Base-by-base conservation (phyloP, 148 eudicot genomes). In the Chenopodium berlandieri region DNA sequence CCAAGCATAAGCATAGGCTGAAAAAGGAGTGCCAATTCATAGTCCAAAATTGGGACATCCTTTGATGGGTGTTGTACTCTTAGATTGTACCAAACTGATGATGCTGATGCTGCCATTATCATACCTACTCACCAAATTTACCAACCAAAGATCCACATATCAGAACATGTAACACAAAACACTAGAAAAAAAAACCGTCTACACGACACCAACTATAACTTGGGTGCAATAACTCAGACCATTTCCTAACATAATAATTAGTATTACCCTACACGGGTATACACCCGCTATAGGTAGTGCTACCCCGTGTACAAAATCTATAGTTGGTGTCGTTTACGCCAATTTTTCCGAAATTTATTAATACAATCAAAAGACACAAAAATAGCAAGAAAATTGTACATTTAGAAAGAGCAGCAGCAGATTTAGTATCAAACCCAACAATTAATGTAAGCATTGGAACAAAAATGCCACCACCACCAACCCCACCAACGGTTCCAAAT, bases 1-100 rank as follows among this genome's bases (percentile, higher is more conserved):
- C 99, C 99, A 56, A 97, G 93, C 95, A 97, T 90, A 65, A 97
- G 93, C 99, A 97, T 94, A 25, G 99, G 99, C 86, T 97, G 99
- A 86, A 97, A 97, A 13, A 97, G 75, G 2, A 97, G 92, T 17
- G 99, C 99, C 86, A 97, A 79, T 85, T 97, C 99, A 84, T 97
- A 97, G 82, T 97, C 99, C 75, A 97, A 75, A 62, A 97, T 94
- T 37, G 99, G 95, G 2, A 88, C 93, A 73, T 97, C 95, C 78
- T 92, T 97, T 58, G 90, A 85, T 58, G 99, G 99, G 86, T 97
- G 99, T 73, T 87, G 93, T 66, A 97, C 98, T 82, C 97, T 91
- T 71, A 97, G 73, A 77, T 97, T 97, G 88, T 94, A 97, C 94
- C 95, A 97, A 16, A 97, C 97, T 83, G 99, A 96, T 72, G 99